These are phyloP conservation scores for Pythium dissotocum DNA, from an alignment of 352 stramenopile genomes.

Conservation along the genomic window DNA sequence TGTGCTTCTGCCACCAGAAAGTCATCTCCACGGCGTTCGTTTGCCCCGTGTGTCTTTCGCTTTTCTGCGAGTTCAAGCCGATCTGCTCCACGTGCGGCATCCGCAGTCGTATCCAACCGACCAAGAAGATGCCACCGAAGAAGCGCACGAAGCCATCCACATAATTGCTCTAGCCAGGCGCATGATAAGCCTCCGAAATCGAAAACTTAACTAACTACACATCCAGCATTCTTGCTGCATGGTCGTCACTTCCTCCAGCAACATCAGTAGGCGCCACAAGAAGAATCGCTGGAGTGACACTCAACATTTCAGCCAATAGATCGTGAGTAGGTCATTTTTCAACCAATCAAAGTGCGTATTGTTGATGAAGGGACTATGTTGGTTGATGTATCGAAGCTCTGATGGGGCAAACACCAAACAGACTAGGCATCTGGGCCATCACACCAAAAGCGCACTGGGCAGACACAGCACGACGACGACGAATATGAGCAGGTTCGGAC, in stretches of 20 bases:
- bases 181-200: slow-evolving; percentile 19
- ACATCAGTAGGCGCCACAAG: slow-evolving; percentile 19
- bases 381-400: slow-evolving; percentile 27
- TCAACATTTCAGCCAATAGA: slow-evolving; percentile 26
- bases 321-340: slow-evolving; percentile 4
- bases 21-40: slow-evolving; percentile 85
- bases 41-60: slow-evolving; percentile 85
- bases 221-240: neutral
- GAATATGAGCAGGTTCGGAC: slow-evolving; percentile 37
- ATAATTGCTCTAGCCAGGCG: slow-evolving; percentile 16
- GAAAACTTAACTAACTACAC: neutral
- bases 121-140: slow-evolving; percentile 57
- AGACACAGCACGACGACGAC: neutral
- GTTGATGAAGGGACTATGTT: slow-evolving; percentile 29
- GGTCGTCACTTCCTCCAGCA: neutral
- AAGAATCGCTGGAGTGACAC: slow-evolving; percentile 21
- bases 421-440: neutral
- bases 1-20: slow-evolving; percentile 89
- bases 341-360: slow-evolving; percentile 22
- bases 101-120: slow-evolving; percentile 75
- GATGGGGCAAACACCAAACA: slow-evolving; percentile 25
- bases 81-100: slow-evolving; percentile 89
- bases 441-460: slow-evolving; percentile 9
- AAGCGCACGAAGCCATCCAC: slow-evolving; percentile 36
- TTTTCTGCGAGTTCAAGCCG: slow-evolving; percentile 87